Evolutionary conservation across 192 early-diverging fungal genomes (phyloP), one percentile per base, ranked within the genome.

Genomic region (Coemansia sp.): DNA sequence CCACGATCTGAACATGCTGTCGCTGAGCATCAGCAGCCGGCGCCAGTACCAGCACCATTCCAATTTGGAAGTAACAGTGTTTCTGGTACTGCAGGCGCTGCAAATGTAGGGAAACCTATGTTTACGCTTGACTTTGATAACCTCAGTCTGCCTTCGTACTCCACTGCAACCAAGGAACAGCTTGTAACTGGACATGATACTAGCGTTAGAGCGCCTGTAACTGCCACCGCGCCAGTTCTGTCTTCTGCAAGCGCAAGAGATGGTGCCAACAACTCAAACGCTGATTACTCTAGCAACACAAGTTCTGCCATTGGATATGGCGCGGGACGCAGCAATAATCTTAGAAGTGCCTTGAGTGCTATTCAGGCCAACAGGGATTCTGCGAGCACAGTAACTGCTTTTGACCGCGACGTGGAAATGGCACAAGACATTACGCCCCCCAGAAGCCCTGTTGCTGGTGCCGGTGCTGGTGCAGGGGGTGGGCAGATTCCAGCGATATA

Each of bases 91-190:
- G 4, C 38, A 0, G 65, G 40, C 13, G 7, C 14, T 5, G 4
- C 38, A 5, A 19, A 5, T 7, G 32, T 38, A 17, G 57, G 57
- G 40, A 66, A 60, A 14, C 75, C 75, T 19, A 79, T 84, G 74
- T 81, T 82, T 25, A 84, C 67, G 46, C 72, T 85, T 22, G 81
- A 85, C 66, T 76, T 85, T 69, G 84, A 85, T 68, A 79, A 83
- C 38, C 77, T 85, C 53, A 85, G 74, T 57, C 67, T 85, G 39
- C 85, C 84, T 9, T 25, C 75, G 9, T 79, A 79, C 49, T 77
- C 75, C 37, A 71, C 77, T 32, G 62, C 74, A 12, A 76, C 76
- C 0, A 56, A 65, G 10, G 73, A 75, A 19, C 79, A 81, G 51
- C 66, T 75, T 20, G 70, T 54, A 5, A 14, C 53, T n/a, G 64